Percentiles rank a stretch among this genome's conserved stretches.
These are phyloP conservation scores for Trichoderma sp. DNA, from an alignment of 2,329 filamentous ascomycete genomes.

Conservation along the genomic window DNA sequence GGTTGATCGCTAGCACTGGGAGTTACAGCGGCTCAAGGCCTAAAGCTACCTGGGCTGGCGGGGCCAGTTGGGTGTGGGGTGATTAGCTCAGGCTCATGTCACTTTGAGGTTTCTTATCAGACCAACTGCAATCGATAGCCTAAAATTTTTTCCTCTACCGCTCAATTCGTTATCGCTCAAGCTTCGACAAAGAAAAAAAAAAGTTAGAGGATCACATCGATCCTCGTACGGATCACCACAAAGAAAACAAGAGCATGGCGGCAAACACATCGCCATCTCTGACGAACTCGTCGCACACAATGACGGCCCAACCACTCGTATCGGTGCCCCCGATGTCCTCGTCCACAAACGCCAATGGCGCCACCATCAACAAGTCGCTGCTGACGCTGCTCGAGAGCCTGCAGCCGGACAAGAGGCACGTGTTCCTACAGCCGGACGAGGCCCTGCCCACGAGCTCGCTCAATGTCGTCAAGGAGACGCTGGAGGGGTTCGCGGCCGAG, in stretches of 20 bases:
- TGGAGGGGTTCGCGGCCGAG: constrained; percentile 76
- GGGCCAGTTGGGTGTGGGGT: constrained; percentile 18
- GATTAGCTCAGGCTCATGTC: neutral
- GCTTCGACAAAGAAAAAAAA: constrained; percentile 12
- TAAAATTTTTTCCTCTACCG: constrained; percentile 21
- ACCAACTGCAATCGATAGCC: constrained; percentile 4
- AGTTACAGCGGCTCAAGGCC: neutral
- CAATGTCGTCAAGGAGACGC: constrained; percentile 73
- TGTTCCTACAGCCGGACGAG: constrained; percentile 73
- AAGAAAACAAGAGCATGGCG: constrained; percentile 37
- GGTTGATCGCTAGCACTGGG: neutral
- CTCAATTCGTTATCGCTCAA: constrained; percentile 13
- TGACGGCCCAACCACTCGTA: constrained; percentile 52
- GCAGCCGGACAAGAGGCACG: constrained; percentile 63
- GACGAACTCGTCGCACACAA: constrained; percentile 66
- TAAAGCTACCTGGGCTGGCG: constrained; percentile 4
- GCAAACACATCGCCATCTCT: constrained; percentile 58
- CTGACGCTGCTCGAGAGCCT: constrained; percentile 61
- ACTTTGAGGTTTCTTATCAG: neutral
- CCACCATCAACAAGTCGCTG: constrained; percentile 33
- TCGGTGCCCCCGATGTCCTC: constrained; percentile 47
- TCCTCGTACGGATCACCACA: neutral
- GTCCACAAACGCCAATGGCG: constrained; percentile 38
- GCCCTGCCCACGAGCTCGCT: constrained; percentile 70
- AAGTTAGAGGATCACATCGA: neutral